Base-by-base conservation (phyloP, 306 rosid genomes). In the Quercus gilva region DNA sequence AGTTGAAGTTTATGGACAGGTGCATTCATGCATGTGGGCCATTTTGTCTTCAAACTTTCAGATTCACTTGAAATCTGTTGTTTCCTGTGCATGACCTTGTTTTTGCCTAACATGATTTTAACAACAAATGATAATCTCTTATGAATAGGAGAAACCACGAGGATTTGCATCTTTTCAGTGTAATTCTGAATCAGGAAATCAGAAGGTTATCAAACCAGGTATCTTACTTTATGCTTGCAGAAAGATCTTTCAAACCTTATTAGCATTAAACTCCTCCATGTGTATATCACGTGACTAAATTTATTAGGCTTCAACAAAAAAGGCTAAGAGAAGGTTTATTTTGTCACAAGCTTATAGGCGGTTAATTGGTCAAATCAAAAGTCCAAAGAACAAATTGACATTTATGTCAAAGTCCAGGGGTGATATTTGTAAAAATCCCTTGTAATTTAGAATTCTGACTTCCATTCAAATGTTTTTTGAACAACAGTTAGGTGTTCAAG, bases 161-260 rank as follows among this genome's bases (percentile, higher is more conserved):
- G 85, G 99, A 96, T 86, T 6, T 93, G 88, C 90, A 93, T 76
- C 92, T 96, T 29, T 89, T 91, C 43, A 65, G 85, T 59, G 28
- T 90, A 79, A 91, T 96, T 63, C 86, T 96, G 79, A 96, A 96
- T 82, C 99, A 96, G 82, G 98, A 96, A 88, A 89, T 93, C 87
- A 86, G 92, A 81, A 85, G 82, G 88, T 81, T 96, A 74, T 91
- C 99, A 12, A 85, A 80, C 78, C 98, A 96, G 98, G 99, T 96
- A 91, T 77, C 78, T 55, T 45, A 52, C 51, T 73, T 56, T 56
- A 56, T 56, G 26, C 61, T 56, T n/a, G 0, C 61, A 56, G 26
- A n/a, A n/a, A 56, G 25, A n/a, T 56, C 11, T 56, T 19, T 19
- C 61, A 56, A 37, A 37, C 11, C 45, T 37, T 8, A 37, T 37